These are phyloP conservation scores for Calonectria honghensis DNA, from an alignment of 2,329 filamentous ascomycete species.

Conservation along the genomic window DNA sequence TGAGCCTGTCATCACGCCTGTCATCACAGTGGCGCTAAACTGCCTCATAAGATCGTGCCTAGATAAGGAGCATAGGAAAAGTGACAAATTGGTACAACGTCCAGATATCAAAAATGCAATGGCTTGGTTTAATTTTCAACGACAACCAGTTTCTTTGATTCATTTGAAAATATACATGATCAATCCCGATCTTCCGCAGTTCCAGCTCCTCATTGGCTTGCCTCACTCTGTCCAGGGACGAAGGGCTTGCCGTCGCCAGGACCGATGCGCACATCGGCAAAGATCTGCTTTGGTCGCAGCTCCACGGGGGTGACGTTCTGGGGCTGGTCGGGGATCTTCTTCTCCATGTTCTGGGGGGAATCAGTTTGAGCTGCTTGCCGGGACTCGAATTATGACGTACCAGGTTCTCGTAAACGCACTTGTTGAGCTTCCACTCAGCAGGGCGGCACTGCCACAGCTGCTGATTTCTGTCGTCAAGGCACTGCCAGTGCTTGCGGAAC, in stretches of 20 bases:
- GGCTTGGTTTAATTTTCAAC: slow-evolving; percentile 41
- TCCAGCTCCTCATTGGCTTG: slow-evolving; percentile 58
- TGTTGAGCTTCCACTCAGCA: slow-evolving; percentile 92
- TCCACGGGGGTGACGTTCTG: slow-evolving; percentile 83
- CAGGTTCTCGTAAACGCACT: slow-evolving; percentile 96
- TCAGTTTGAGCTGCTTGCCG: slow-evolving; percentile 24
- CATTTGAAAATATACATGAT: slow-evolving; percentile 58
- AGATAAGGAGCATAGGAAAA: neutral
- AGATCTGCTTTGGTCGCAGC: slow-evolving; percentile 79
- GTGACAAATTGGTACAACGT: neutral
- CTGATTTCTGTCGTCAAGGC: slow-evolving; percentile 98
- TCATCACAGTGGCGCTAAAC: neutral
- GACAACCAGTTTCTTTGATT: slow-evolving; percentile 54
- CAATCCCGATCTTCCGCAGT: slow-evolving; percentile 47
- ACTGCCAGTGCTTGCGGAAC: slow-evolving; percentile 96
- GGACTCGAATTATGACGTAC: slow-evolving; percentile 73
- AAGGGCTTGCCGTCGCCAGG: slow-evolving; percentile 67
- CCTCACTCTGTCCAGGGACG: slow-evolving; percentile 58
- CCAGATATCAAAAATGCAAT: slow-evolving; percentile 4
- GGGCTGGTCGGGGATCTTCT: slow-evolving; percentile 85
- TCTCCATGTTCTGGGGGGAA: slow-evolving; percentile 81
- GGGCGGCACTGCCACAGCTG: slow-evolving; percentile 96
- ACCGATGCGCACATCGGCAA: slow-evolving; percentile 71
- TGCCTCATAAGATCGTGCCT: neutral
- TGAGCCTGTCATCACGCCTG: neutral